Percentiles rank a stretch among this genome's conserved stretches.
phyloP scores from a whole-genome alignment of 768 basidiomycete genomes.

The Mycena belliarum region DNA sequence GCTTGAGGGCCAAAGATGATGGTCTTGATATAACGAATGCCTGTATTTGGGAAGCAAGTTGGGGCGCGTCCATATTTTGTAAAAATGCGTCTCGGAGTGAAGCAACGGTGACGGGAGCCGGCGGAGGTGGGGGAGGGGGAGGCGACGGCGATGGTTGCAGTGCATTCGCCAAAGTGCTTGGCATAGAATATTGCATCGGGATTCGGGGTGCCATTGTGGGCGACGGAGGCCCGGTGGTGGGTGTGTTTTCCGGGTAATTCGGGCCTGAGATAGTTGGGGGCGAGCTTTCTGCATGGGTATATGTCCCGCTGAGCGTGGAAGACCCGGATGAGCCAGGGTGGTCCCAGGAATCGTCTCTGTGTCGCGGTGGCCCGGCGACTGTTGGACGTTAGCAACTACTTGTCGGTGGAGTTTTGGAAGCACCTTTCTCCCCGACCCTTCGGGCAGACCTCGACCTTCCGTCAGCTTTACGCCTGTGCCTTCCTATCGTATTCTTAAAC shows the following conservation, averaged over 20 bases:
- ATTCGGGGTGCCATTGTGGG: conserved; percentile 13
- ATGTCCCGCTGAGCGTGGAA: not conserved
- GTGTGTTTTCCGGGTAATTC: conserved; percentile 40
- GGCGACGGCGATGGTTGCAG: conserved; percentile 23
- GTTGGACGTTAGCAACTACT: conserved; percentile 5
- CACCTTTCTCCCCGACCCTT: conserved; percentile 54
- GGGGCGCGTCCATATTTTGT: conserved; percentile 46
- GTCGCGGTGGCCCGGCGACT: conserved; percentile 2
- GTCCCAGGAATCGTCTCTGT: conserved; percentile 2
- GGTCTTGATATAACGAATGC: conserved; percentile 49
- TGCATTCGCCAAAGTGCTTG: conserved; percentile 20
- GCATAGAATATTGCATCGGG: conserved; percentile 11
- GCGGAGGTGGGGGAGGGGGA: conserved; percentile 22
- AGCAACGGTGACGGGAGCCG: conserved; percentile 26
- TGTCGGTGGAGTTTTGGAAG: conserved; percentile 8
- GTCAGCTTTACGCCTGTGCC: conserved; percentile 58
- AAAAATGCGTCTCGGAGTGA: conserved; percentile 51
- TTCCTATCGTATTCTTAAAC: conserved; percentile 71
- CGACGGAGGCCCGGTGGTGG: conserved; percentile 12
- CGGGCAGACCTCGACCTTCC: conserved; percentile 55
- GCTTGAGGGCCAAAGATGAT: conserved; percentile 49
- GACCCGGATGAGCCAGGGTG: not conserved
- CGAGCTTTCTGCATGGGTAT: conserved; percentile 17
- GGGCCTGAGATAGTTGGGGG: conserved; percentile 36
- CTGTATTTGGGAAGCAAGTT: conserved; percentile 56